These are phyloP conservation scores for Boletus bicolor DNA, from an alignment of 768 basidiomycete species.

Conservation along the genomic window DNA sequence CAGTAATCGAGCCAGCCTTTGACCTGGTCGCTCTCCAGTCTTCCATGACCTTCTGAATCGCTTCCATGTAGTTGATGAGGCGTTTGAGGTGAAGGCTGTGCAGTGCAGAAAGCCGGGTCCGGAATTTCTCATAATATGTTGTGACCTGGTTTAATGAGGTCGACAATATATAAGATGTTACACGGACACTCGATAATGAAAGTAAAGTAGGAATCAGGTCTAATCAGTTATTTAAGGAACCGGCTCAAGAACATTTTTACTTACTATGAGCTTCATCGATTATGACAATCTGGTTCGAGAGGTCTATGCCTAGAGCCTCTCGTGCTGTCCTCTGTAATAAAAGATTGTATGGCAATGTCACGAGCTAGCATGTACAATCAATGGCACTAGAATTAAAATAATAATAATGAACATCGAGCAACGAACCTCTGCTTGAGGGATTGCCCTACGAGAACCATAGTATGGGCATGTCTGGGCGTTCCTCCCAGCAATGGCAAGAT, in stretches of 20 bases:
- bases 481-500: slow-evolving; percentile 73
- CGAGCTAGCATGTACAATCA: slow-evolving; percentile 48
- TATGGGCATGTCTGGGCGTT: slow-evolving; percentile 80
- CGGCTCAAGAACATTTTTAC: slow-evolving; percentile 28
- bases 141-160: slow-evolving; percentile 72
- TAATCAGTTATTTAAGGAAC: slow-evolving; percentile 30
- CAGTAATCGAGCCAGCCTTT: slow-evolving; percentile 9
- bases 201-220: slow-evolving; percentile 89
- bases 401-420: background rate
- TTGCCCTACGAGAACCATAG: slow-evolving; percentile 85
- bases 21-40: slow-evolving; percentile 44
- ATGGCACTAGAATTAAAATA: background rate
- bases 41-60: slow-evolving; percentile 55
- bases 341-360: slow-evolving; percentile 93
- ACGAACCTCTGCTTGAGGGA: slow-evolving; percentile 84
- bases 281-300: slow-evolving; percentile 81
- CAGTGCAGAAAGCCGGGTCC: slow-evolving; percentile 63
- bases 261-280: slow-evolving; percentile 97
- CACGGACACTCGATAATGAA: slow-evolving; percentile 71
- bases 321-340: slow-evolving; percentile 78
- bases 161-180: slow-evolving; percentile 55
- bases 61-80: slow-evolving; percentile 67
- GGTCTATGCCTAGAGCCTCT: slow-evolving; percentile 82
- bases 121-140: slow-evolving; percentile 74
- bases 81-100: slow-evolving; percentile 82